A percentile compares a stretch with the other conserved stretches of the same genome.
These are phyloP conservation scores for Speleostelium caveatum DNA, from an alignment of 78 protist genomes.

Conservation along the genomic window DNA sequence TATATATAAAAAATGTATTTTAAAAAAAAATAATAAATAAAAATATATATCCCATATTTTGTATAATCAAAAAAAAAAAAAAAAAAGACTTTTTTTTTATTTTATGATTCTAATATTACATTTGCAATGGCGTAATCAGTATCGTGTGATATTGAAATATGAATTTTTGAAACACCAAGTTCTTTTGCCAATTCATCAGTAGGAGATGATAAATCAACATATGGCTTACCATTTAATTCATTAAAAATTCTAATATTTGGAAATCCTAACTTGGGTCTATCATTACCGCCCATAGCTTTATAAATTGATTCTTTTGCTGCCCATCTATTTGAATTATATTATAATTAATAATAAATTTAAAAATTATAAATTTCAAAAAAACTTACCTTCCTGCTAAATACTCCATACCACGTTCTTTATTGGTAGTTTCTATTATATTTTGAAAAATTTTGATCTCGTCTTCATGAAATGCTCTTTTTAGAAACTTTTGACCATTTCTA, in stretches of 20 bases:
- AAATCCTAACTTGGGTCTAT: conserved; percentile 29
- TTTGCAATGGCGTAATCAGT: conserved; percentile 62
- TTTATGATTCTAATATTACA: conserved; percentile 44
- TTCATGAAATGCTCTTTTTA: conserved; percentile 64
- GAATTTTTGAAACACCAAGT: conserved; percentile 24
- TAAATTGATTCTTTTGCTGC: conserved; percentile 76
- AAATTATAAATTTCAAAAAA: not conserved
- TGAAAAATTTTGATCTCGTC: conserved; percentile 21
- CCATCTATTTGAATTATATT: too few species aligned
- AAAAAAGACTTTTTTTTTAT: too few species aligned
- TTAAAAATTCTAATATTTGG: conserved; percentile 46
- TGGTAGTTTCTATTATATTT: not conserved
- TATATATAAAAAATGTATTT: not conserved
- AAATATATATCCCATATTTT: too few species aligned
- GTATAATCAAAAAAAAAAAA: too few species aligned
- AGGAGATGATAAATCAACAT: conserved; percentile 23
- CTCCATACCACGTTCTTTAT: not conserved
- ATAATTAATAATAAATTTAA: not conserved
- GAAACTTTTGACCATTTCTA: conserved; percentile 47
- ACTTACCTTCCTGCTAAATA: conserved; percentile 38
- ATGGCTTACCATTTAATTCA: conserved; percentile 23
- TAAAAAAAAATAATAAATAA: too few species aligned
- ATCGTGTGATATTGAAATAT: conserved; percentile 61
- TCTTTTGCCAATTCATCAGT: conserved; percentile 9
- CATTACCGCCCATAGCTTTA: conserved; percentile 47